phyloP scores from a whole-genome alignment of 202 grass and related monocot genomes.

The Carex arenaria region DNA sequence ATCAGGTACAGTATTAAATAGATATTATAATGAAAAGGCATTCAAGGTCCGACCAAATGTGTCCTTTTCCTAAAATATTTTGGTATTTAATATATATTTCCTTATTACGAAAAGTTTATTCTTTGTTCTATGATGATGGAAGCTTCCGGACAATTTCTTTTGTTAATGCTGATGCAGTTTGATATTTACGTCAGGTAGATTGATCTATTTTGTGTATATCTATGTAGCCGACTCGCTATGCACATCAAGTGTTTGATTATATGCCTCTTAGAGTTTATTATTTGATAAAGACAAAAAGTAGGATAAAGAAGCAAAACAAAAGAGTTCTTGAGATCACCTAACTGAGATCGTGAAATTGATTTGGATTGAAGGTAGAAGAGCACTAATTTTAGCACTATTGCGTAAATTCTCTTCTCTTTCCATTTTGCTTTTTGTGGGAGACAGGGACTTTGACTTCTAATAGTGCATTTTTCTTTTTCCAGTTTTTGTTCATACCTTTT shows the following conservation, averaged over 20 bases:
- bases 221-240: not conserved
- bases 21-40: not conserved
- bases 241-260: not conserved
- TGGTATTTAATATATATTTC: not conserved
- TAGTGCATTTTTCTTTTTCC: not conserved
- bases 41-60: not conserved
- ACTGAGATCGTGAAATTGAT: not conserved
- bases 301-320: not conserved
- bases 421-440: not conserved
- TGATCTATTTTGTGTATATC: not conserved
- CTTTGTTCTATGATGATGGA: not conserved
- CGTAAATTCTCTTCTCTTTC: not conserved
- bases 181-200: not conserved
- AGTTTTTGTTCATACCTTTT: slow-evolving; percentile 19
- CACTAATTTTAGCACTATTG: slow-evolving; percentile 13
- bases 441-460: slow-evolving; percentile 2
- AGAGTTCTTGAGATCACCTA: not conserved
- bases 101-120: not conserved
- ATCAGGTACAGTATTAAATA: not conserved
- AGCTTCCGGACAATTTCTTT: not conserved
- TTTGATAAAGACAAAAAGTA: not conserved
- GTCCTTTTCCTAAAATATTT: not conserved
- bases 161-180: not conserved
- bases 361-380: slow-evolving; percentile 5
- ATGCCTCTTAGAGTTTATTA: not conserved